Percentiles rank a stretch among this genome's conserved stretches.
These are phyloP conservation scores for Kodamaea hsintzibuensis DNA, from an alignment of 805 yeast species.

Conservation along the genomic window DNA sequence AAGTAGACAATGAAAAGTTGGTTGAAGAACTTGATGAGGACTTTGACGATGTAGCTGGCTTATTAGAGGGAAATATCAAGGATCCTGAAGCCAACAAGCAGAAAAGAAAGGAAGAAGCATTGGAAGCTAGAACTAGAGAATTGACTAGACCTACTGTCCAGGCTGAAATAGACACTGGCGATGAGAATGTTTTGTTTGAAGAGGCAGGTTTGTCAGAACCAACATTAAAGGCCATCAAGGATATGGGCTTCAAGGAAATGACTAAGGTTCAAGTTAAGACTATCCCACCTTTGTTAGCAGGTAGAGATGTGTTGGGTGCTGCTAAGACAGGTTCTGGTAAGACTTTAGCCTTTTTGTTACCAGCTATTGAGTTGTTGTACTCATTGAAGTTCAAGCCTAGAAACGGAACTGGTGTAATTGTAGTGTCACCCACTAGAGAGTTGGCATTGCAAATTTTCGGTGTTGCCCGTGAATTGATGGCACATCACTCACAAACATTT, in stretches of 20 bases:
- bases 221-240: slow-evolving; percentile 75
- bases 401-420: slow-evolving; percentile 96
- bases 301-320: slow-evolving; percentile 98
- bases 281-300: slow-evolving; percentile 94
- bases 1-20: slow-evolving; percentile 41
- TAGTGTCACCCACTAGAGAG: slow-evolving; percentile 97
- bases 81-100: slow-evolving; percentile 38
- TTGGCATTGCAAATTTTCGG: slow-evolving; percentile 97
- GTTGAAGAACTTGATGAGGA: slow-evolving; percentile 59
- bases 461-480: slow-evolving; percentile 94
- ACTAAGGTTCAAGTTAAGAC: slow-evolving; percentile 95
- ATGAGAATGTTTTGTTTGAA: slow-evolving; percentile 34
- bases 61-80: slow-evolving; percentile 46
- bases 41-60: slow-evolving; percentile 56
- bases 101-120: slow-evolving; percentile 19
- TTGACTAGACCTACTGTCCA: slow-evolving; percentile 33
- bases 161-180: slow-evolving; percentile 29
- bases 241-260: slow-evolving; percentile 91
- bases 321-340: slow-evolving; percentile 99
- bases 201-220: slow-evolving; percentile 70
- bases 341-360: slow-evolving; percentile 91
- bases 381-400: slow-evolving; percentile 93
- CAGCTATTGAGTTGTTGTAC: slow-evolving; percentile 91
- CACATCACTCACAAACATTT: slow-evolving; percentile 85
- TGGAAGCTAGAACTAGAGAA: slow-evolving; percentile 19